Conservation (phyloP, 768 basidiomycete species). For the Agaricus subrufescens region DNA sequence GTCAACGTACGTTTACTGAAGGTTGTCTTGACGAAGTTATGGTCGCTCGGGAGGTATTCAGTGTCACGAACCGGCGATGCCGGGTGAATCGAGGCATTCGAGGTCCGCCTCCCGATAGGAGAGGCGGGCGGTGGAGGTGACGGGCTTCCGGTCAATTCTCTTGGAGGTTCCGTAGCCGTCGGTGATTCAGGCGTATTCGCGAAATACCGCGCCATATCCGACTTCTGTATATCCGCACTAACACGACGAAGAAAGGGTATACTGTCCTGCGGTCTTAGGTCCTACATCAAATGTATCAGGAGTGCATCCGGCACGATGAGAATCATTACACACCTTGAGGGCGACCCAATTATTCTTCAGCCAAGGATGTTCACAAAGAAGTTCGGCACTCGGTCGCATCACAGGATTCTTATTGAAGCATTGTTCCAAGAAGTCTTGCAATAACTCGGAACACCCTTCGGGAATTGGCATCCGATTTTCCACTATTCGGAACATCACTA, state of each 20-base stretch:
- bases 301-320: neutral
- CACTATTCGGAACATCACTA: constrained; percentile 97
- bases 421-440: constrained; percentile 74
- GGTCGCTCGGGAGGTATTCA: constrained; percentile 62
- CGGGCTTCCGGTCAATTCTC: constrained; percentile 28
- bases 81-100: constrained; percentile 34
- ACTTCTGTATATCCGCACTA: constrained; percentile 78
- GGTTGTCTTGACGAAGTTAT: constrained; percentile 87
- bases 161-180: constrained; percentile 28
- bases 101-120: constrained; percentile 33
- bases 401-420: constrained; percentile 91
- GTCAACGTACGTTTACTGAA: constrained; percentile 80
- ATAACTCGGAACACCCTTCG: constrained; percentile 65
- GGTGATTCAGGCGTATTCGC: constrained; percentile 40
- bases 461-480: constrained; percentile 89
- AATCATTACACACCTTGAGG: constrained; percentile 56
- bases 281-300: constrained; percentile 31
- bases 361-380: constrained; percentile 90
- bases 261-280: constrained; percentile 88
- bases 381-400: constrained; percentile 77
- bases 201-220: constrained; percentile 54
- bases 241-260: constrained; percentile 93
- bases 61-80: constrained; percentile 28
- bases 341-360: constrained; percentile 74
- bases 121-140: constrained; percentile 24